phyloP scores from a whole-genome alignment of 2,329 filamentous ascomycete genomes.

The Aspergillus sclerotialis region DNA sequence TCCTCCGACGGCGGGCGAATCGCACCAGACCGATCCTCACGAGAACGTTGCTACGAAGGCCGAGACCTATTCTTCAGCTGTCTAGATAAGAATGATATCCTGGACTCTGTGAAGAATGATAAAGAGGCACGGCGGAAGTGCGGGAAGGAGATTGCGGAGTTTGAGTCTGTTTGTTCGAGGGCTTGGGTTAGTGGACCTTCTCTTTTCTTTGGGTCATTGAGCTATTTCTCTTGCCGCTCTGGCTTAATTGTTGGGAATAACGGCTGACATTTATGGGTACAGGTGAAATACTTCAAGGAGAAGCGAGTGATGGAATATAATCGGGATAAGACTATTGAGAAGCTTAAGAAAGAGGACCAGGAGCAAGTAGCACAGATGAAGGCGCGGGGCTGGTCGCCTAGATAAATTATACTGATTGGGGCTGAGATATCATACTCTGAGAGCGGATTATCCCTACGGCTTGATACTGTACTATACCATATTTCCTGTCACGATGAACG shows the following conservation, averaged over 20 bases:
- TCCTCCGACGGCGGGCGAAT: constrained; percentile 56
- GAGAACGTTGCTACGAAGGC: constrained; percentile 80
- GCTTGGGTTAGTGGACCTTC: constrained; percentile 73
- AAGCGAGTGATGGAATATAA: constrained; percentile 87
- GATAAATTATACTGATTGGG: too few species aligned
- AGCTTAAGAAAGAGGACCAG: constrained; percentile 67
- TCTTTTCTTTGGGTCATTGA: neutral
- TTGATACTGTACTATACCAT: constrained; percentile 21
- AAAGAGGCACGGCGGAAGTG: constrained; percentile 54
- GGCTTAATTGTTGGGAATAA: too few species aligned
- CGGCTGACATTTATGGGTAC: constrained; percentile 2
- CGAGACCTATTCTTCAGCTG: constrained; percentile 85
- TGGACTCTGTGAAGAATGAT: constrained; percentile 62
- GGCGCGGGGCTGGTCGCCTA: constrained; percentile 34
- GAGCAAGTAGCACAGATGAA: constrained; percentile 47
- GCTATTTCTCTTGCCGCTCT: too few species aligned
- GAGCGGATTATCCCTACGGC: constrained; percentile 16
- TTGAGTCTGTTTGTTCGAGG: constrained; percentile 77
- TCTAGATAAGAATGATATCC: constrained; percentile 71
- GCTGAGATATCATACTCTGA: constrained; percentile 1
- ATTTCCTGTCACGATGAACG: constrained; percentile 8
- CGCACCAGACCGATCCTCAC: constrained; percentile 77
- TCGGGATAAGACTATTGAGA: constrained; percentile 70
- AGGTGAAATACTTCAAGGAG: constrained; percentile 98
- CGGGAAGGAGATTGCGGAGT: constrained; percentile 53